These are phyloP conservation scores for Fusarium sp. DNA, from an alignment of 2,329 filamentous ascomycete genomes.

Conservation along the genomic window DNA sequence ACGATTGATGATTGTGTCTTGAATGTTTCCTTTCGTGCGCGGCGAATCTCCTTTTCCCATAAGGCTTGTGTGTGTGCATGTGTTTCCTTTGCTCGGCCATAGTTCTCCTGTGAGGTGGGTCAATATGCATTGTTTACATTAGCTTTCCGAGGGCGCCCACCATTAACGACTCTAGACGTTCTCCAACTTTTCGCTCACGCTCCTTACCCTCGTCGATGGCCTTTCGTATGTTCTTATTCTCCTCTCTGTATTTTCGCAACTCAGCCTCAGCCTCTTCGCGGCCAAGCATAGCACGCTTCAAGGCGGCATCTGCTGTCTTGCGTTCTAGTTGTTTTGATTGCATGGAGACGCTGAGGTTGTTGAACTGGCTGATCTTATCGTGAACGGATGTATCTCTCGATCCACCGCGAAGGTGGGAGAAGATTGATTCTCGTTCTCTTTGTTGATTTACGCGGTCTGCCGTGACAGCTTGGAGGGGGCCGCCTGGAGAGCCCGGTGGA, in stretches of 20 bases:
- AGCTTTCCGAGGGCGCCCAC: slow-evolving; percentile 56
- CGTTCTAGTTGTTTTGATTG: slow-evolving; percentile 71
- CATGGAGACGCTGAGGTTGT: slow-evolving; percentile 71
- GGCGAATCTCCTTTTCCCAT: slow-evolving; percentile 80
- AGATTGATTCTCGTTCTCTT: slow-evolving; percentile 51
- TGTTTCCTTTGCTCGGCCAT: slow-evolving; percentile 75
- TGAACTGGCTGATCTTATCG: slow-evolving; percentile 78
- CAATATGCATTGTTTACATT: slow-evolving; percentile 11
- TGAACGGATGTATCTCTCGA: slow-evolving; percentile 70
- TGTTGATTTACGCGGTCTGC: slow-evolving; percentile 71
- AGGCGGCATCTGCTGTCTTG: slow-evolving; percentile 72
- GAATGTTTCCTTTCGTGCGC: slow-evolving; percentile 77
- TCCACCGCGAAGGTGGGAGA: slow-evolving; percentile 52
- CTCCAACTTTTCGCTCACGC: slow-evolving; percentile 72
- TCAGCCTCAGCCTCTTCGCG: slow-evolving; percentile 79
- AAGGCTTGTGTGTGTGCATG: slow-evolving; percentile 73
- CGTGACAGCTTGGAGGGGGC: slow-evolving; percentile 69
- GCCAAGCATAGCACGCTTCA: slow-evolving; percentile 74
- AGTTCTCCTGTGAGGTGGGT: slow-evolving; percentile 69
- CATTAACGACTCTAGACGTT: slow-evolving; percentile 76
- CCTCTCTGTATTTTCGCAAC: slow-evolving; percentile 71
- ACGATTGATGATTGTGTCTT: slow-evolving; percentile 77
- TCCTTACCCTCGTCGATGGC: slow-evolving; percentile 74
- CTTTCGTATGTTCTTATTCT: slow-evolving; percentile 64
- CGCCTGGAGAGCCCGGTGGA: slow-evolving; percentile 64